Percentiles rank a stretch among this genome's conserved stretches.
These are phyloP conservation scores for Mucor saturninus DNA, from an alignment of 371 early-diverging fungal species.

Conservation along the genomic window DNA sequence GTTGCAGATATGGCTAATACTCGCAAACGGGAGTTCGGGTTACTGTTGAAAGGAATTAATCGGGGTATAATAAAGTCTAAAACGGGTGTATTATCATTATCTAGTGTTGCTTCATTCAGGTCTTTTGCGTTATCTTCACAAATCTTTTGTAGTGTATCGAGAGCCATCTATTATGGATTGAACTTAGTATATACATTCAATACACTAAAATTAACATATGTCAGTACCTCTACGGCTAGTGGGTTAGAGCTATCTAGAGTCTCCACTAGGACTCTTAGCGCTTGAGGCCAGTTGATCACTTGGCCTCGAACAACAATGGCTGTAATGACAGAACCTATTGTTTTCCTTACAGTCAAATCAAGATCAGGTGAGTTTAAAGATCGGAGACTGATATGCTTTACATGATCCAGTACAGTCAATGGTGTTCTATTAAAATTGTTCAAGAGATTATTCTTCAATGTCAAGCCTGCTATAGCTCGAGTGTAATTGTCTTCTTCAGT, in stretches of 20 bases:
- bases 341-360: slow-evolving; percentile 66
- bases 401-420: slow-evolving; percentile 67
- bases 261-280: slow-evolving; percentile 70
- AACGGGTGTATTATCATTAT: slow-evolving; percentile 57
- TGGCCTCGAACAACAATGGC: slow-evolving; percentile 76
- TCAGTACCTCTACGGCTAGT: slow-evolving; percentile 72
- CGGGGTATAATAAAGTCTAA: slow-evolving; percentile 81
- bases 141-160: slow-evolving; percentile 85
- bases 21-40: slow-evolving; percentile 71
- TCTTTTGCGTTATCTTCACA: slow-evolving; percentile 88
- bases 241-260: slow-evolving; percentile 68
- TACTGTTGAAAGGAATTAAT: slow-evolving; percentile 75
- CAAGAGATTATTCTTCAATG: slow-evolving; percentile 84
- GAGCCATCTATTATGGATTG: slow-evolving; percentile 67
- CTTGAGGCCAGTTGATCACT: slow-evolving; percentile 78
- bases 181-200: background rate
- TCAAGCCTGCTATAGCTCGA: slow-evolving; percentile 85
- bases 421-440: slow-evolving; percentile 59
- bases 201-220: background rate
- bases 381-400: slow-evolving; percentile 63
- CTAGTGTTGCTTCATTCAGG: slow-evolving; percentile 73
- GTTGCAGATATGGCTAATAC: slow-evolving; percentile 77
- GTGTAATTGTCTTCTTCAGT: slow-evolving; percentile 57
- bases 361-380: slow-evolving; percentile 74
- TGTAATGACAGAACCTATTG: slow-evolving; percentile 72